phyloP scores from a whole-genome alignment of 192 early-diverging fungal genomes.

The Gaertneriomyces sp. region DNA sequence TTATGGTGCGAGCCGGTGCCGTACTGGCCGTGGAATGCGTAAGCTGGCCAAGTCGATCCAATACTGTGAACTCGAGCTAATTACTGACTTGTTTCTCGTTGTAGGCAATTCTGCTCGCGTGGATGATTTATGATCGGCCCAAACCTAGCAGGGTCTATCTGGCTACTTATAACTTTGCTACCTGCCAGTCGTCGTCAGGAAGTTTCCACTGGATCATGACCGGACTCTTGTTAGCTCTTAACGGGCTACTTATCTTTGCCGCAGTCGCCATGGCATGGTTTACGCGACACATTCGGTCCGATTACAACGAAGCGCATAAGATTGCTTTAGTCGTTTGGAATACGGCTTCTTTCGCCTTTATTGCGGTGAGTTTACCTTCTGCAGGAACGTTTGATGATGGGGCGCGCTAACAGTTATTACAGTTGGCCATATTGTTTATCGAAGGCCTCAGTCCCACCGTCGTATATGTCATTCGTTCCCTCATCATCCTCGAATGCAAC shows the following conservation, averaged over 20 bases:
- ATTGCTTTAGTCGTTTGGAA: conserved; percentile 13
- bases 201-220: background rate
- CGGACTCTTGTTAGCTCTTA: background rate
- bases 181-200: background rate
- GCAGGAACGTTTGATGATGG: background rate
- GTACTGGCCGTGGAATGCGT: conserved; percentile 8
- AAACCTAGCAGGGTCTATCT: background rate
- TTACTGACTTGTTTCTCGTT: background rate
- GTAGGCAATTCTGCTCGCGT: background rate
- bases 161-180: background rate
- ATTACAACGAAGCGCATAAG: conserved; percentile 12
- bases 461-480: conserved; percentile 4
- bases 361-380: background rate
- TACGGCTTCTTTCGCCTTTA: conserved; percentile 6
- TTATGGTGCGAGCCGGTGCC: background rate
- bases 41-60: background rate
- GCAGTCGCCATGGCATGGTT: conserved; percentile 5
- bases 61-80: background rate
- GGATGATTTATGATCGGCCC: conserved; percentile 6
- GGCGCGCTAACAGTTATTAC: background rate
- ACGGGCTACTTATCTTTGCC: background rate
- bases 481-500: conserved; percentile 6
- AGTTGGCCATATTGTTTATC: conserved; percentile 7
- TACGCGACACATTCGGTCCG: conserved; percentile 4
- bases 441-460: background rate